phyloP scores from a whole-genome alignment of 257 asterid species.

The Solanum medicagineum region DNA sequence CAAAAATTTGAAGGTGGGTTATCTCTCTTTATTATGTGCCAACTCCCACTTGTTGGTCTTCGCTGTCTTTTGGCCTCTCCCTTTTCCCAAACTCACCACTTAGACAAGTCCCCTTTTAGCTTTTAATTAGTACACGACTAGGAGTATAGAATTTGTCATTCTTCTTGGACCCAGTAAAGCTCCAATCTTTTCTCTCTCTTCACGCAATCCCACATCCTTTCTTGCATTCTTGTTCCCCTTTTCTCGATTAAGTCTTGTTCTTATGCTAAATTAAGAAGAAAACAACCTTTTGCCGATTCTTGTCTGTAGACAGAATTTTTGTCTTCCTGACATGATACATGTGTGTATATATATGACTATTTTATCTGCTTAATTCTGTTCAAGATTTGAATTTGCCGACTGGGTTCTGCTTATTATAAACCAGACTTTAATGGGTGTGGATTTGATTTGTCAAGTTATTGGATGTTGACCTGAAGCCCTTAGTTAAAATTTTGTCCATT shows the following conservation, averaged over 20 bases:
- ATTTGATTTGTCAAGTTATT: not conserved
- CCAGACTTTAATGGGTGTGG: conserved; percentile 11
- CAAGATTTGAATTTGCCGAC: not conserved
- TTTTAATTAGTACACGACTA: not conserved
- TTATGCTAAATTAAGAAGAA: not conserved
- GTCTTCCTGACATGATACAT: not conserved
- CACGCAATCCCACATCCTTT: conserved; percentile 23
- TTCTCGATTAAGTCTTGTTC: conserved; percentile 2
- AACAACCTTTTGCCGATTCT: not conserved
- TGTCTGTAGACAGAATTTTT: not conserved
- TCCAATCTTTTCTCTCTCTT: not conserved
- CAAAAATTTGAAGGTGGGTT: conserved; percentile 23
- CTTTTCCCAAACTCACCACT: conserved; percentile 25
- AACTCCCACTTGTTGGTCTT: conserved; percentile 53
- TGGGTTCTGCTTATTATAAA: not conserved
- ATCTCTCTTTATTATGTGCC: conserved; percentile 6
- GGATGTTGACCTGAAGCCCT: conserved; percentile 24
- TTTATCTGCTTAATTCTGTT: not conserved
- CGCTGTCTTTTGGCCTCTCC: conserved; percentile 13
- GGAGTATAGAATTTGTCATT: not conserved
- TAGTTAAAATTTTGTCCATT: not conserved
- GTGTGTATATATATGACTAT: not conserved
- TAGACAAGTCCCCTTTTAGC: not conserved
- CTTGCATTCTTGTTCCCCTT: not conserved
- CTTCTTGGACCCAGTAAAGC: not conserved